Conservation (phyloP, 192 early-diverging fungal species). For the Thamnidium elegans region DNA sequence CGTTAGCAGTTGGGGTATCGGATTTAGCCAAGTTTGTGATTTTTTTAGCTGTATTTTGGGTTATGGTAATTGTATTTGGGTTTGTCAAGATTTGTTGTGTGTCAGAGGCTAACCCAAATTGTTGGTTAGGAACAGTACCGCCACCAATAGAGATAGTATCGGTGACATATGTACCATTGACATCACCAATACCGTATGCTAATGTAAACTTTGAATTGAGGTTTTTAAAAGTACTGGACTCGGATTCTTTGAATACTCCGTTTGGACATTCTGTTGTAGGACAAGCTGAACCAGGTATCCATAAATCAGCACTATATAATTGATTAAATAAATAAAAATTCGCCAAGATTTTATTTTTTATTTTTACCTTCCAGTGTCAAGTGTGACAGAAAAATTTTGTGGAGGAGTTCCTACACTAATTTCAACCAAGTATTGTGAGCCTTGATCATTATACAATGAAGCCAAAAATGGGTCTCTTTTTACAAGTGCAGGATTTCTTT, state of each 20-base stretch:
- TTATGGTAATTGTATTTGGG: constrained; percentile 6
- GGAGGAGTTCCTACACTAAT: constrained; percentile 11
- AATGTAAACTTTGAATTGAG: constrained; percentile 9
- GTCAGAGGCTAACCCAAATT: constrained; percentile 31
- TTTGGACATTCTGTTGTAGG: constrained; percentile 17
- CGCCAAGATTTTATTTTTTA: neutral
- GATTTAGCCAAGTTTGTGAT: neutral
- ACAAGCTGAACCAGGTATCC: constrained; percentile 29
- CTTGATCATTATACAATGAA: constrained; percentile 12
- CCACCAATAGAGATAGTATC: constrained; percentile 36
- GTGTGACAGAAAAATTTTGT: constrained; percentile 15
- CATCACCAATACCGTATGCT: constrained; percentile 24
- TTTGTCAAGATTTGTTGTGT: constrained; percentile 31
- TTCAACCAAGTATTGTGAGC: constrained; percentile 11
- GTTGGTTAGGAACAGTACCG: constrained; percentile 22
- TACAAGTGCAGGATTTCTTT: neutral
- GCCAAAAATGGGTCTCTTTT: constrained; percentile 23
- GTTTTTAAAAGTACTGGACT: constrained; percentile 21
- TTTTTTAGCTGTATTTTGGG: neutral
- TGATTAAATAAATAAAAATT: neutral
- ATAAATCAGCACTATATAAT: constrained; percentile 26
- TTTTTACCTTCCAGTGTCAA: constrained; percentile 22
- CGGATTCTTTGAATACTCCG: constrained; percentile 3
- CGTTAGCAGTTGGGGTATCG: constrained; percentile 11
- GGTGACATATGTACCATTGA: constrained; percentile 28